Conservation (phyloP, 257 asterid species). For the Leptodermis oblonga region DNA sequence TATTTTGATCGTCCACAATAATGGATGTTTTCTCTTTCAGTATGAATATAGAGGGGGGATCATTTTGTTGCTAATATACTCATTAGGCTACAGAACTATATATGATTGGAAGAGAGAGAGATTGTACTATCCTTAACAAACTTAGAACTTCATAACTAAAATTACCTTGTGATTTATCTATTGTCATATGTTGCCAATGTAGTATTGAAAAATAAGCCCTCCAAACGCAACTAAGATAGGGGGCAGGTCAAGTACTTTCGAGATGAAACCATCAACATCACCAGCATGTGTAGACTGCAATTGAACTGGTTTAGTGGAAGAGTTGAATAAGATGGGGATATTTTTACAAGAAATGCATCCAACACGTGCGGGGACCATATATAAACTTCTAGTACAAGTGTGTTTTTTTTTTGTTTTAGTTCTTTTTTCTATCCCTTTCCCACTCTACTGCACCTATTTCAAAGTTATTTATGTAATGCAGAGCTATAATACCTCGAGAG, state of each 20-base stretch:
- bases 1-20: not conserved
- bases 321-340: not conserved
- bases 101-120: not conserved
- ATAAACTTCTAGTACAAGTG: not conserved
- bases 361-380: not conserved
- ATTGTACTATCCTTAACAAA: slow-evolving; percentile 1
- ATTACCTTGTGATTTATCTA: slow-evolving; percentile 34
- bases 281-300: slow-evolving; percentile 83
- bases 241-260: slow-evolving; percentile 45
- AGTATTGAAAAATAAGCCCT: slow-evolving; percentile 74
- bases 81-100: not conserved
- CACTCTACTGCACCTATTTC: slow-evolving; percentile 1
- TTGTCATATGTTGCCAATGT: slow-evolving; percentile 52
- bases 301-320: not conserved
- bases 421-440: slow-evolving; percentile 2
- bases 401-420: not conserved
- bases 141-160: slow-evolving; percentile 1
- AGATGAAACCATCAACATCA: slow-evolving; percentile 72
- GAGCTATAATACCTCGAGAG: slow-evolving; percentile 56
- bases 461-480: not conserved
- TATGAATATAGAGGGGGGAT: not conserved
- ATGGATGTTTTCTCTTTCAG: not conserved
- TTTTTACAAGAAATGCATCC: slow-evolving; percentile 6
- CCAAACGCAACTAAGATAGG: slow-evolving; percentile 87
- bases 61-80: not conserved